Conservation (phyloP, 352 stramenopile species). For the Phytophthora syringae region DNA sequence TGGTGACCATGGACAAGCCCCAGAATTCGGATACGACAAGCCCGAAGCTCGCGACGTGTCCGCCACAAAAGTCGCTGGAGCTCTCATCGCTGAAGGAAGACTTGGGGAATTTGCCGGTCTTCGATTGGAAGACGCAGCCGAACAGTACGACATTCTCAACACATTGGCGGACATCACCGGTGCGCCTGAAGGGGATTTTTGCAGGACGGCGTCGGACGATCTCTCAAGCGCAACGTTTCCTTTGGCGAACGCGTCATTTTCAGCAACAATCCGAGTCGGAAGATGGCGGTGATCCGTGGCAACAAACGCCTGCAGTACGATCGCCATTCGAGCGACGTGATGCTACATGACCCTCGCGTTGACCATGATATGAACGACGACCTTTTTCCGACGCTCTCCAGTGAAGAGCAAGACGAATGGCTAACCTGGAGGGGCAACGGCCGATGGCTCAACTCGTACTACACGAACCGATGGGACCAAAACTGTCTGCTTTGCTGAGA, state of each 20-base stretch:
- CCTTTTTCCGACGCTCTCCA: slow-evolving; percentile 34
- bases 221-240: slow-evolving; percentile 40
- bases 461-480: slow-evolving; percentile 52
- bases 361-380: slow-evolving; percentile 49
- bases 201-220: slow-evolving; percentile 34
- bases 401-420: slow-evolving; percentile 27
- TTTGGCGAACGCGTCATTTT: slow-evolving; percentile 36
- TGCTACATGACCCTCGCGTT: slow-evolving; percentile 38
- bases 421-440: slow-evolving; percentile 28
- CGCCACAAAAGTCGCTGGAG: slow-evolving; percentile 33
- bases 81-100: slow-evolving; percentile 40
- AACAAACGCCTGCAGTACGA: slow-evolving; percentile 53
- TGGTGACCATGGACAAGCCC: slow-evolving; percentile 56
- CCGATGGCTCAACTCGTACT: slow-evolving; percentile 54
- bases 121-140: slow-evolving; percentile 3
- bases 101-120: slow-evolving; percentile 29
- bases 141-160: slow-evolving; percentile 45
- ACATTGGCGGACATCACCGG: slow-evolving; percentile 41
- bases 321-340: slow-evolving; percentile 25
- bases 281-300: slow-evolving; percentile 44
- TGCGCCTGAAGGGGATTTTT: slow-evolving; percentile 32
- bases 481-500: background rate
- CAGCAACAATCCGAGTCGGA: slow-evolving; percentile 55
- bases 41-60: slow-evolving; percentile 39
- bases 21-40: slow-evolving; percentile 37